Base-by-base conservation (phyloP, 345 rosid genomes). In the Ceriops decandra region DNA sequence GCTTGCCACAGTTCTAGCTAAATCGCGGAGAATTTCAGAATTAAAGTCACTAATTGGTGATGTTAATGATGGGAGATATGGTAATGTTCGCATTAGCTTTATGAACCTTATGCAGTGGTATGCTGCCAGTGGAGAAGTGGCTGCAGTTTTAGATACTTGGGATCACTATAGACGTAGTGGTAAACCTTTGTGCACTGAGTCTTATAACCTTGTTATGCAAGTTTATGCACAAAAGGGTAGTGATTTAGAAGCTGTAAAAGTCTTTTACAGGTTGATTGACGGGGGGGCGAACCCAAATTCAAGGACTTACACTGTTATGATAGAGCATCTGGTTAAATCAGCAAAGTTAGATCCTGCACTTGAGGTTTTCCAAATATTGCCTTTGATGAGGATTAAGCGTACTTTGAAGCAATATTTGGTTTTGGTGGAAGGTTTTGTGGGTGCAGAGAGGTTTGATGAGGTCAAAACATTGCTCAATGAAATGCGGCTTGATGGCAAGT, bases 241-340 rank as follows among this genome's bases (percentile, higher is more conserved):
- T 72, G 71, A 83, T 66, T 64, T 62, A 30, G 81, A 80, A 73
- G 89, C 97, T 28, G 89, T 89, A 58, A 68, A 76, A 24, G 70
- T 77, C 20, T 89, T 93, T 57, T 76, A 71, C 57, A 33, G 60
- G 70, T 76, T 93, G 86, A 81, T 89, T 13, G 77, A 79, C 69
- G 82, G 87, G 77, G 98, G 97, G 73, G 87, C 76, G 7, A 80
- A 84, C 64, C 97, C 97, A 0, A 91, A 93, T 83, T 85, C 92
- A 6, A 88, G 98, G 75, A 93, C 92, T 20, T 93, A 83, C 30
- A 89, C 92, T 0, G 85, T 88, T 70, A 81, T 93, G 77, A 82
- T 89, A 52, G 89, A 91, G 80, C 96, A 93, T 78, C 85, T 93
- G 61, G 66, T 88, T 69, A 72, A 26, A 60, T 69, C 75, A 1